Percentiles rank a stretch among this genome's conserved stretches.
phyloP scores from a whole-genome alignment of 192 early-diverging fungal species.

The Pecoramyces ruminantium region DNA sequence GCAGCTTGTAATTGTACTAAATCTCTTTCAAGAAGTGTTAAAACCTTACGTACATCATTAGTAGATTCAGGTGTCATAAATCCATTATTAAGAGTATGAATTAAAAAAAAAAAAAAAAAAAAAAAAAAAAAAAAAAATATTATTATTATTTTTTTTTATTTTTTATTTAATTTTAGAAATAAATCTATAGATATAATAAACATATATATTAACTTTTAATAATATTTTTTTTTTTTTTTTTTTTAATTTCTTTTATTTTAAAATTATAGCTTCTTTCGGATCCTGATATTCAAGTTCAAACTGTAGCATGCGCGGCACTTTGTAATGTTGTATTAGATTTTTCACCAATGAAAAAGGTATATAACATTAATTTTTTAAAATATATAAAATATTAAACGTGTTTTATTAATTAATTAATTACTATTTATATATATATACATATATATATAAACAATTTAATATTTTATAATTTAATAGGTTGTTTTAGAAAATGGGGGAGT shows the following conservation, averaged over 20 bases:
- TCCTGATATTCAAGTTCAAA: not conserved
- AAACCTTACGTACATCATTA: slow-evolving; percentile 53
- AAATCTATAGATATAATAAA: too few relatives aligned
- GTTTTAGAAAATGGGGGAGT: slow-evolving; percentile 59
- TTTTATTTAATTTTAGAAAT: too few relatives aligned
- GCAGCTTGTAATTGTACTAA: slow-evolving; percentile 68
- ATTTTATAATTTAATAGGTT: not conserved
- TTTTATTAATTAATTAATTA: not conserved
- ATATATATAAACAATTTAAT: not conserved
- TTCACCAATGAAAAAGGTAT: slow-evolving; percentile 47
- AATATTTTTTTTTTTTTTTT: too few relatives aligned
- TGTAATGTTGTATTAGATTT: slow-evolving; percentile 79
- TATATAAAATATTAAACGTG: too few relatives aligned
- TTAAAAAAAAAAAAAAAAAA: too few relatives aligned
- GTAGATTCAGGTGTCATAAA: slow-evolving; percentile 56
- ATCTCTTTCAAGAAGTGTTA: slow-evolving; percentile 57
- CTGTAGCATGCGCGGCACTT: slow-evolving; percentile 46
- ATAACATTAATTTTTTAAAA: too few relatives aligned
- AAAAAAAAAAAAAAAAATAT: too few relatives aligned
- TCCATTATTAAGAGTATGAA: slow-evolving; percentile 41
- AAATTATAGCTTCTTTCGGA: not conserved
- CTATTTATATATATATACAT: too few relatives aligned
- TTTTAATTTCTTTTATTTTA: not conserved
- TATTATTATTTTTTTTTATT: too few relatives aligned
- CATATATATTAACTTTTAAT: too few relatives aligned